Base-by-base conservation (phyloP, 305 asterid species). In the Rubia tinctorum region DNA sequence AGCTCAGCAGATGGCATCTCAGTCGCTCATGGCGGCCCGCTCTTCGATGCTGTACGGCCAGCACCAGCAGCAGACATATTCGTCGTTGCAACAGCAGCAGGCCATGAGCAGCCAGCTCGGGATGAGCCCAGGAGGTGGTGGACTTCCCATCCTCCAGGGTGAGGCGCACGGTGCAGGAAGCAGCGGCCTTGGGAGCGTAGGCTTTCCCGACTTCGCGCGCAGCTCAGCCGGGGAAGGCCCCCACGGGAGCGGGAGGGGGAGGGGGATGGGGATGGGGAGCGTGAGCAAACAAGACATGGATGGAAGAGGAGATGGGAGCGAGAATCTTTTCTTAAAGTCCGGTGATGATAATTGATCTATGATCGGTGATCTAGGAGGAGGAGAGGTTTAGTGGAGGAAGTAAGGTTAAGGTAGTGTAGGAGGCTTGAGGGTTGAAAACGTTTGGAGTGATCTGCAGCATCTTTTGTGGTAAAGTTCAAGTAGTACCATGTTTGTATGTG, bases 21-120 rank as follows among this genome's bases (percentile, higher is more conserved):
- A 85, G 56, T 77, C 87, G 0, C 80, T 85, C 0, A 83, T 85
- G 84, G 87, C 89, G 15, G 85, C 85, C 7, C 82, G 89, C 22
- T 82, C 89, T n/a, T 82, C 85, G 45, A 79, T 83, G 87, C 59
- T 85, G 49, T 85, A 83, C 62, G 72, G 84, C 51, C 87, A 85
- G 66, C 89, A 83, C 66, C 82, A 69, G 39, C 59, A 53, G 59
- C 59, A 53, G 59, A 1, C 39, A 34, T 74, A 64, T 61, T 77
- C 89, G 0, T 72, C 87, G 47, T 74, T 79, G 43, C 87, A 82
- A 30, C 88, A 85, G 68, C 88, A 84, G 71, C 79, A 77, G 72
- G 84, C 83, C 34, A 70, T 77, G 77, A 82, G 77, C 66, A 61
- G 76, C 77, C 85, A 81, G 20, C 82, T 85, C 0, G 89, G 84